Conservation (phyloP, 1,139 yeast species). For the Scheffersomyces stambukii region DNA sequence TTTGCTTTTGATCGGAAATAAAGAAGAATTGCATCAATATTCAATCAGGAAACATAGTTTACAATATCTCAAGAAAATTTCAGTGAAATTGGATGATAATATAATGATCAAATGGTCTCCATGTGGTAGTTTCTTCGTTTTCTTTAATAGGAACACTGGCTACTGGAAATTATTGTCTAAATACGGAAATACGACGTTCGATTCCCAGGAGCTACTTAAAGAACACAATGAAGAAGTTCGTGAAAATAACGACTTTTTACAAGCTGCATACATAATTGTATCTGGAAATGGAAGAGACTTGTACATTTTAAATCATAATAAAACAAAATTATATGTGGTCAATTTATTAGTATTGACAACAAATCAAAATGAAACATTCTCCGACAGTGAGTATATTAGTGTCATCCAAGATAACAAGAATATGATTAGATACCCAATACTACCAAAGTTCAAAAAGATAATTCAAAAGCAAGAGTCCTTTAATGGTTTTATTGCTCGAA, state of each 20-base stretch:
- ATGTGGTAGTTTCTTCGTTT: slow-evolving; percentile 31
- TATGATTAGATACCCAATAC: slow-evolving; percentile 26
- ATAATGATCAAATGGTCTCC: slow-evolving; percentile 28
- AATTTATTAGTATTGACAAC: slow-evolving; percentile 17
- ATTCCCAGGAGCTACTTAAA: slow-evolving; percentile 20
- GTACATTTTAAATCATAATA: slow-evolving; percentile 18
- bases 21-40: slow-evolving; percentile 11
- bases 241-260: slow-evolving; percentile 18
- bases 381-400: slow-evolving; percentile 26
- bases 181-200: slow-evolving; percentile 32
- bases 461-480: slow-evolving; percentile 18
- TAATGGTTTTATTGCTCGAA: slow-evolving; percentile 14
- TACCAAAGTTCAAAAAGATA: slow-evolving; percentile 27
- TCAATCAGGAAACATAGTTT: slow-evolving; percentile 11
- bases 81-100: slow-evolving; percentile 18
- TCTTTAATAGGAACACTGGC: slow-evolving; percentile 19
- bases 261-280: slow-evolving; percentile 19
- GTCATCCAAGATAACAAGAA: slow-evolving; percentile 18
- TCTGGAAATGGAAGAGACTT: slow-evolving; percentile 25
- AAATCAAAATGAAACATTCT: slow-evolving; percentile 17
- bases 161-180: slow-evolving; percentile 33
- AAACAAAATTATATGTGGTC: slow-evolving; percentile 18
- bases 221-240: slow-evolving; percentile 20
- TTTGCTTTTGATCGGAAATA: slow-evolving; percentile 16
- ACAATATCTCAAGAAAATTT: slow-evolving; percentile 12